phyloP scores from a whole-genome alignment of 495 filamentous ascomycete genomes.

The Podospora fimiseda region DNA sequence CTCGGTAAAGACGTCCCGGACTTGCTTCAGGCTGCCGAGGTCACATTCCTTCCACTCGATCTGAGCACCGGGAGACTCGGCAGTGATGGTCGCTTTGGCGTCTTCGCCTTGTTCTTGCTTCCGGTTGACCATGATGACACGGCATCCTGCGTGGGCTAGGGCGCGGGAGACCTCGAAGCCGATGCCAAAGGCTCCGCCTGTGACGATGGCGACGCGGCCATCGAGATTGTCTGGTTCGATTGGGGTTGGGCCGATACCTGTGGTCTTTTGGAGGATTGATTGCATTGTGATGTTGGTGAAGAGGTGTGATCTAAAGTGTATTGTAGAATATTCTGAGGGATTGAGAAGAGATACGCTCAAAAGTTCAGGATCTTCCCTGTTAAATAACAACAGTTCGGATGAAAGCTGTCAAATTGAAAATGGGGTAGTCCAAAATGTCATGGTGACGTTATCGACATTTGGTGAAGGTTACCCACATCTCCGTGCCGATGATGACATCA shows the following conservation, averaged over 20 bases:
- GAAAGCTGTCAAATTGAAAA: not conserved
- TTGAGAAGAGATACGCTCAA: no score
- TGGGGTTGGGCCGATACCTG: slow-evolving; percentile 20
- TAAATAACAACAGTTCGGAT: not conserved
- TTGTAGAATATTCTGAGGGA: no score
- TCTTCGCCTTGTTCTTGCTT: slow-evolving; percentile 37
- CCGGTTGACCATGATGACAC: slow-evolving; percentile 36
- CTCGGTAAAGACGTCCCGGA: slow-evolving; percentile 31
- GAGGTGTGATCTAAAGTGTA: no score
- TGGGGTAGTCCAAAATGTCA: not conserved
- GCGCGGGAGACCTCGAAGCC: slow-evolving; percentile 45
- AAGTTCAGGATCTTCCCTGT: not conserved
- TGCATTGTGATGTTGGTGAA: slow-evolving; percentile 18
- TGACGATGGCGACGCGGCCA: slow-evolving; percentile 46
- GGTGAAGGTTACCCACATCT: not conserved
- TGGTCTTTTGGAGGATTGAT: slow-evolving; percentile 22
- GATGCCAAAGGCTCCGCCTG: slow-evolving; percentile 49
- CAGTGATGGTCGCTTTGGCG: slow-evolving; percentile 28
- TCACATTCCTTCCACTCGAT: slow-evolving; percentile 43
- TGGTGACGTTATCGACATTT: slow-evolving; percentile 1
- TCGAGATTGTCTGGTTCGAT: slow-evolving; percentile 24
- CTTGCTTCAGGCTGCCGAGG: slow-evolving; percentile 32
- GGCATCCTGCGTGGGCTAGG: slow-evolving; percentile 25
- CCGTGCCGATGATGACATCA: slow-evolving; percentile 1
- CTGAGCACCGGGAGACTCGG: slow-evolving; percentile 21